phyloP scores from a whole-genome alignment of 2,329 filamentous ascomycete genomes.

The Sphaceloma murrayae region DNA sequence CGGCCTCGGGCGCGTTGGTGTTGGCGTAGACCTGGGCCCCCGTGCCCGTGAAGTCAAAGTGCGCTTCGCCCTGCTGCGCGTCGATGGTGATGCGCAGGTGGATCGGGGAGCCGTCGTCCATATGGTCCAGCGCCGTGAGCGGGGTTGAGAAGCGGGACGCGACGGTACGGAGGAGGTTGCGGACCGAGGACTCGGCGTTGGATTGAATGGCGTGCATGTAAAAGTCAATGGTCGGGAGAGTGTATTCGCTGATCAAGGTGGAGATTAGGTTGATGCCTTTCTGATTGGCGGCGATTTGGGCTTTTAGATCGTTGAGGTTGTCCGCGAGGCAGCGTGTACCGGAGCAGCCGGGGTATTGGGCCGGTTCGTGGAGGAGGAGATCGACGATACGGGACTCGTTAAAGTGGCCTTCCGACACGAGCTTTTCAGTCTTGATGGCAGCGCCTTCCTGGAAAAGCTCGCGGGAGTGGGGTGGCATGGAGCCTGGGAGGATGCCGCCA shows the following conservation, averaged over 20 bases:
- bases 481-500: slow-evolving; percentile 70
- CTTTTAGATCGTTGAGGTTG: slow-evolving; percentile 78
- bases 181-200: slow-evolving; percentile 68
- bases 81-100: slow-evolving; percentile 66
- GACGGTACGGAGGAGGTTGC: slow-evolving; percentile 63
- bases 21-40: slow-evolving; percentile 66
- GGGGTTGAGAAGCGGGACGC: slow-evolving; percentile 57
- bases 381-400: slow-evolving; percentile 67
- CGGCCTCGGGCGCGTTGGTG: slow-evolving; percentile 68
- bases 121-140: slow-evolving; percentile 66
- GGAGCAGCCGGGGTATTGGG: slow-evolving; percentile 63
- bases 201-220: slow-evolving; percentile 78
- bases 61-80: slow-evolving; percentile 60
- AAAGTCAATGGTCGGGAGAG: slow-evolving; percentile 65
- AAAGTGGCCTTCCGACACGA: slow-evolving; percentile 68
- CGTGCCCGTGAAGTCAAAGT: slow-evolving; percentile 71
- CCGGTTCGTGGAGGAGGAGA: slow-evolving; percentile 59
- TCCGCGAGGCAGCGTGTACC: slow-evolving; percentile 72
- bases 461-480: slow-evolving; percentile 68
- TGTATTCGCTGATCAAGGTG: slow-evolving; percentile 66
- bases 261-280: slow-evolving; percentile 74
- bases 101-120: slow-evolving; percentile 80
- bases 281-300: slow-evolving; percentile 77
- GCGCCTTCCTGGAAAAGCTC: slow-evolving; percentile 50
- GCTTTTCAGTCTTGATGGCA: slow-evolving; percentile 49